These are phyloP conservation scores for Phylloporus arenicola DNA, from an alignment of 768 basidiomycete genomes.

Conservation along the genomic window DNA sequence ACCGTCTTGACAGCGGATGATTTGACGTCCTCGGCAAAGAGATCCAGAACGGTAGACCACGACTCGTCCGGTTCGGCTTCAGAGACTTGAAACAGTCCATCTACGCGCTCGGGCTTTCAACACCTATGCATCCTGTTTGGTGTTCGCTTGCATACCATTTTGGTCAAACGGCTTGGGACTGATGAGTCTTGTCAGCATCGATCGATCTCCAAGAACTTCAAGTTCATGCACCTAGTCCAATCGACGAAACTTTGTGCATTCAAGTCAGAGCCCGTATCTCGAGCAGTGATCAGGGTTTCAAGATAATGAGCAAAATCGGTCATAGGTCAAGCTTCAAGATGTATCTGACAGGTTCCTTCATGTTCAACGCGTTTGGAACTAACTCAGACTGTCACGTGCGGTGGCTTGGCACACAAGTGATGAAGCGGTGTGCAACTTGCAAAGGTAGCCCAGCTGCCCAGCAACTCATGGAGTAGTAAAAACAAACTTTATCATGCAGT, in stretches of 20 bases:
- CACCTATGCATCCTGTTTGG: not conserved
- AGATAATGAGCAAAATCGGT: conserved; percentile 20
- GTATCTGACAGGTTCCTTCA: too few relatives aligned
- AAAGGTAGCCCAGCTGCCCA: too few relatives aligned
- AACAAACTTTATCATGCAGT: not conserved
- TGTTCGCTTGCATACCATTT: conserved; percentile 13
- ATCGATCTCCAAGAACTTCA: conserved; percentile 1
- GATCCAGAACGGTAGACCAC: conserved; percentile 32
- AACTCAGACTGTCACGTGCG: not conserved
- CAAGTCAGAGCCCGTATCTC: conserved; percentile 7
- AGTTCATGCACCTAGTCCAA: conserved; percentile 22
- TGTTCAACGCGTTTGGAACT: not conserved
- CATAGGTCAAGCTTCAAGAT: conserved; percentile 15
- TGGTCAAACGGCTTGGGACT: conserved; percentile 12
- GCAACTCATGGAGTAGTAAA: too few relatives aligned
- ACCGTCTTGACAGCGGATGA: conserved; percentile 1
- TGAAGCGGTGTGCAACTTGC: too few relatives aligned
- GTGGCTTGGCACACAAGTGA: too few relatives aligned
- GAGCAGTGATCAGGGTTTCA: conserved; percentile 16
- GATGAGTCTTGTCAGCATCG: conserved; percentile 12
- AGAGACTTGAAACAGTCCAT: conserved; percentile 2
- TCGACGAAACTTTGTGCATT: conserved; percentile 14
- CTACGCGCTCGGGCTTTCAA: conserved; percentile 13
- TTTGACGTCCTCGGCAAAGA: conserved; percentile 15
- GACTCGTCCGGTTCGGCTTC: conserved; percentile 17